phyloP scores from a whole-genome alignment of 176 grass and related monocot species.

The Rhynchospora pubera region DNA sequence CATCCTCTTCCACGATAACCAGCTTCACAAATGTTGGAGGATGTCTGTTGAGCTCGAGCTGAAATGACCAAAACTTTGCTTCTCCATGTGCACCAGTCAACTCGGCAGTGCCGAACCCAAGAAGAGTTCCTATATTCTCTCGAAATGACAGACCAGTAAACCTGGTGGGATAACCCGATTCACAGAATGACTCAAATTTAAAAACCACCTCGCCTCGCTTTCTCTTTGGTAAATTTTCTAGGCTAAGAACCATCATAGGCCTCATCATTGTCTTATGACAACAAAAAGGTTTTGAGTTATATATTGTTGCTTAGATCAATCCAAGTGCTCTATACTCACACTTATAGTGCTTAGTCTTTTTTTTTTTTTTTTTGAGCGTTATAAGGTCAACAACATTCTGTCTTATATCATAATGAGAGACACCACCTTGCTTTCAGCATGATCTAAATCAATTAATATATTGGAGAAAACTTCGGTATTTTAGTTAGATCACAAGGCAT shows the following conservation, averaged over 20 bases:
- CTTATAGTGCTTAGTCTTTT: conserved; percentile 33
- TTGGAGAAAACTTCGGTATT: neutral
- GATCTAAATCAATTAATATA: conserved; percentile 35
- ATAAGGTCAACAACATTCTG: conserved; percentile 14
- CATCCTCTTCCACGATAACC: conserved; percentile 78
- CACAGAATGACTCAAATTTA: conserved; percentile 72
- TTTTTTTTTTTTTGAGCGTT: conserved; percentile 11
- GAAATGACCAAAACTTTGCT: conserved; percentile 68
- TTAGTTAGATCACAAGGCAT: conserved; percentile 14
- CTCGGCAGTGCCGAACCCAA: conserved; percentile 52
- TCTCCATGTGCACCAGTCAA: conserved; percentile 41
- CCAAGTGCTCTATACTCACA: conserved; percentile 24
- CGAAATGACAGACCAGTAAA: conserved; percentile 49
- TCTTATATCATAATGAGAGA: conserved; percentile 18
- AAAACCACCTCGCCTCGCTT: conserved; percentile 59
- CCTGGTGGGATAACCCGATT: conserved; percentile 56
- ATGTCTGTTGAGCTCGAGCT: conserved; percentile 62
- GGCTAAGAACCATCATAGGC: conserved; percentile 48
- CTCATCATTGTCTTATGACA: conserved; percentile 24
- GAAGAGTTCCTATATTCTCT: conserved; percentile 57
- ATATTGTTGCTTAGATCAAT: neutral
- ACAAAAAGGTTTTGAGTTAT: neutral
- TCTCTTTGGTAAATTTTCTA: conserved; percentile 53
- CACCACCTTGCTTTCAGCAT: conserved; percentile 43
- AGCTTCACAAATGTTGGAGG: conserved; percentile 46